Conservation (phyloP, 805 yeast genomes). For the Starmerella sirachaensis region DNA sequence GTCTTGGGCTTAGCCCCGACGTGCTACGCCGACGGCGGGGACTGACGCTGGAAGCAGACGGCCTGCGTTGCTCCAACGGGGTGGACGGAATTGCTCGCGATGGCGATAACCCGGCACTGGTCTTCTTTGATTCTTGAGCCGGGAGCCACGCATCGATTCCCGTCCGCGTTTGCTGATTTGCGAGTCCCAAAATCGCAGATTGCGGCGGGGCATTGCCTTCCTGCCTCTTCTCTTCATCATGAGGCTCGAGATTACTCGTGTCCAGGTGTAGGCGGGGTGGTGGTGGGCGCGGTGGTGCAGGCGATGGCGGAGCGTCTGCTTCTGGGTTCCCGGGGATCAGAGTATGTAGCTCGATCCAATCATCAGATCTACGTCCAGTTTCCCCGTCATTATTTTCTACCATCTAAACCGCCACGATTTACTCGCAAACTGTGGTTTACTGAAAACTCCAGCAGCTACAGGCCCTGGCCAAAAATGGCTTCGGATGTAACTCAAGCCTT, state of each 20-base stretch:
- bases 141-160: constrained; percentile 15
- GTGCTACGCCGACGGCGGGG: no score
- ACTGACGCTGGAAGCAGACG: no score
- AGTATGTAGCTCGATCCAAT: constrained; percentile 12
- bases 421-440: no score
- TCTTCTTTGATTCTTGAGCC: background rate
- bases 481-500: no score
- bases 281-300: background rate
- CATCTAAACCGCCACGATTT: background rate
- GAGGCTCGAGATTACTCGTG: constrained; percentile 12
- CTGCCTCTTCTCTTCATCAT: background rate
- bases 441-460: no score
- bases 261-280: constrained; percentile 14
- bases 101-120: background rate
- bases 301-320: background rate
- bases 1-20: no score
- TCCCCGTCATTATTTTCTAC: background rate
- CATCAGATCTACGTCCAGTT: background rate
- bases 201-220: constrained; percentile 8
- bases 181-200: constrained; percentile 18
- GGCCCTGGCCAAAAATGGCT: no score
- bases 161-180: constrained; percentile 2
- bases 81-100: no score
- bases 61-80: no score
- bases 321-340: background rate